Conservation (phyloP, 768 basidiomycete genomes). For the Leccinum subgranulosum region DNA sequence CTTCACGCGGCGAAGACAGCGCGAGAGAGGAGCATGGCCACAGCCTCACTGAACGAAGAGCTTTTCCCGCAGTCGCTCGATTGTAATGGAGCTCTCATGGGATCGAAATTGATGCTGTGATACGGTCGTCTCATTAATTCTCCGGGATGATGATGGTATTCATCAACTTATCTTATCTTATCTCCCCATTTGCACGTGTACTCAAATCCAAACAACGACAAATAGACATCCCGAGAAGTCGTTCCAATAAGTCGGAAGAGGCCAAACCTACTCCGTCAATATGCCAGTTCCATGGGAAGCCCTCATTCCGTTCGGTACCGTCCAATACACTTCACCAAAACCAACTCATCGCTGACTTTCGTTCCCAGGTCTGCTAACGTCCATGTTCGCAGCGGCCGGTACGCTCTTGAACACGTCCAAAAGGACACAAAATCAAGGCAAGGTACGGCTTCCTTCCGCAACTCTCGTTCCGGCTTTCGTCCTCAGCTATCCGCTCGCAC, state of each 20-base stretch:
- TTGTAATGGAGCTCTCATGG: not conserved
- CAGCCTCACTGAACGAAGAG: not conserved
- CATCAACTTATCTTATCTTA: not conserved
- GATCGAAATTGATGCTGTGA: not conserved
- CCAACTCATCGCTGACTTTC: slow-evolving; percentile 3
- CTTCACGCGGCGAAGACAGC: not conserved
- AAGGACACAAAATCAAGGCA: slow-evolving; percentile 83
- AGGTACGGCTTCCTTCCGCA: slow-evolving; percentile 47
- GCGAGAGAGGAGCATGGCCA: not conserved
- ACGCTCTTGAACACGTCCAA: slow-evolving; percentile 80
- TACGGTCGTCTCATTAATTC: no score
- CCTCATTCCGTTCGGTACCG: slow-evolving; percentile 86
- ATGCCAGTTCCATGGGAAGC: slow-evolving; percentile 99
- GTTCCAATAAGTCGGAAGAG: not conserved
- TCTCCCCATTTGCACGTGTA: not conserved
- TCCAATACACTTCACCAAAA: no score
- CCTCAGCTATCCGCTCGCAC: not conserved
- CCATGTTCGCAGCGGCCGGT: slow-evolving; percentile 88
- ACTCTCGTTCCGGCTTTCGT: not conserved
- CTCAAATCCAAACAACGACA: slow-evolving; percentile 16
- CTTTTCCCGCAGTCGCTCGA: not conserved
- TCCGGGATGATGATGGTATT: no score
- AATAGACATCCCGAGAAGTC: slow-evolving; percentile 12
- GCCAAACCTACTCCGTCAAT: slow-evolving; percentile 17
- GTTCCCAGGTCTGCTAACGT: slow-evolving; percentile 70